Evolutionary conservation across 2,329 filamentous ascomycete genomes (phyloP), one percentile per base, ranked within the genome.

Genomic region (Stachybotrys elegans): DNA sequence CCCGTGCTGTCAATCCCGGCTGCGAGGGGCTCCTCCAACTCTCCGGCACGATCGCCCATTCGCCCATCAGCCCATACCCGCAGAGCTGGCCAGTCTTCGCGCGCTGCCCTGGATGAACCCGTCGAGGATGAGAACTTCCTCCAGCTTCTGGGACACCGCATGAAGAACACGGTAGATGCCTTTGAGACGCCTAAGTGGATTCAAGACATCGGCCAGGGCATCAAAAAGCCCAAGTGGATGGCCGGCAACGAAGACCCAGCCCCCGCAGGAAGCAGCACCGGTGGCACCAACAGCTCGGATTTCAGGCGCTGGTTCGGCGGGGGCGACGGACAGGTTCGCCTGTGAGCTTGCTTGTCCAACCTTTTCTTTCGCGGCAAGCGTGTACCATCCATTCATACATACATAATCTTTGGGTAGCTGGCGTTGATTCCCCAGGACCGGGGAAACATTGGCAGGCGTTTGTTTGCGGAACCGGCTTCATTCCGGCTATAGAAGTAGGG

Each of bases 141-240:
- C 58, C 79, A 87, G 52, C 84, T 85, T 25, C 81, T 97, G 48
- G 83, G 87, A 0, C 87, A 94, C 59, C 78, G 92, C 27, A 83
- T 98, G 55, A 87, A 84, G 65, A 98, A 98, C 58, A 97, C 93
- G 0, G 81, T 97, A 42, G 92, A 97, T 48, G 86, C 82, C 1
- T 76, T 89, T 2, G 85, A 90, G 42, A 76, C 84, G 22, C 92
- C 93, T 0, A 83, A 83, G 51, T 97, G 91, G 90, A 70, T 95
- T 50, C 78, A 82, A 54, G 84, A 87, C 21, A 72, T 88, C 22
- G 78, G 81, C 2, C 74, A 79, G 46, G 78, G 77, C 8, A 79
- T 91, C 63, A 88, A 84, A 63, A 80, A 84, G 58, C 89, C 88
- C 5, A 85, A 82, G 56, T 94, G 89, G 89, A 86, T 93, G 80